Evolutionary conservation across 805 yeast species (phyloP).

Genomic region (Ogataea minuta): DNA sequence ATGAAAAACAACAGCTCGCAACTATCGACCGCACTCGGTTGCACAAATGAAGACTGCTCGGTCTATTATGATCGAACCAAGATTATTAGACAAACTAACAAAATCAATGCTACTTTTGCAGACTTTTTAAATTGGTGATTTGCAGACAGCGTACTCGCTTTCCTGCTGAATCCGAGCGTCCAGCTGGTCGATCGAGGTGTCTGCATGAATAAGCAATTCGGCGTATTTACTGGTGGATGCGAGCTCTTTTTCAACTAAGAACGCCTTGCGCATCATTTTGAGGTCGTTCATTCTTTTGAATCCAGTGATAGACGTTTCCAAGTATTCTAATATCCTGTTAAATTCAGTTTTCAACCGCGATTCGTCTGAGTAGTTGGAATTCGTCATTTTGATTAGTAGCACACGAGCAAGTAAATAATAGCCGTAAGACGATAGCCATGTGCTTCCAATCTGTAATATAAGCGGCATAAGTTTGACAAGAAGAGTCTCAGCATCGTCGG

Average conservation of each 20-base stretch:
- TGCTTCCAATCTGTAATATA: slow-evolving; percentile 40
- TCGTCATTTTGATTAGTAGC: slow-evolving; percentile 17
- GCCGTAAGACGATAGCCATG: slow-evolving; percentile 40
- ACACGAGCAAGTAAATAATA: slow-evolving; percentile 34
- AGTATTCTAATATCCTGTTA: slow-evolving; percentile 36
- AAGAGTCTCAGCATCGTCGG: slow-evolving; percentile 42
- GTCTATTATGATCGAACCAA: slow-evolving; percentile 55
- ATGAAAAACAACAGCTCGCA: slow-evolving; percentile 18
- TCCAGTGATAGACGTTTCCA: slow-evolving; percentile 45
- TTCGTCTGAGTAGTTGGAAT: neutral
- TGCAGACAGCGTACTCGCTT: slow-evolving; percentile 21
- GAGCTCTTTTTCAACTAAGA: slow-evolving; percentile 39
- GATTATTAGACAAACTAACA: slow-evolving; percentile 31
- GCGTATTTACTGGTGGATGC: slow-evolving; percentile 33
- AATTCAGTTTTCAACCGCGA: slow-evolving; percentile 3
- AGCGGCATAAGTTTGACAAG: slow-evolving; percentile 43
- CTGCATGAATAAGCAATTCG: slow-evolving; percentile 36
- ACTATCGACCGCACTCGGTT: slow-evolving; percentile 36
- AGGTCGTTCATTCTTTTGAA: slow-evolving; percentile 40
- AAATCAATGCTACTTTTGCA: slow-evolving; percentile 7
- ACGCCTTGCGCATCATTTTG: slow-evolving; percentile 38
- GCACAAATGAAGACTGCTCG: slow-evolving; percentile 66
- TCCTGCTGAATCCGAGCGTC: slow-evolving; percentile 31
- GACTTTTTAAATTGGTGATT: slow-evolving; percentile 26
- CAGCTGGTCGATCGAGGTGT: slow-evolving; percentile 30